These are phyloP conservation scores for Ceratobasidium sp. DNA, from an alignment of 1,284 basidiomycete genomes.

Conservation along the genomic window DNA sequence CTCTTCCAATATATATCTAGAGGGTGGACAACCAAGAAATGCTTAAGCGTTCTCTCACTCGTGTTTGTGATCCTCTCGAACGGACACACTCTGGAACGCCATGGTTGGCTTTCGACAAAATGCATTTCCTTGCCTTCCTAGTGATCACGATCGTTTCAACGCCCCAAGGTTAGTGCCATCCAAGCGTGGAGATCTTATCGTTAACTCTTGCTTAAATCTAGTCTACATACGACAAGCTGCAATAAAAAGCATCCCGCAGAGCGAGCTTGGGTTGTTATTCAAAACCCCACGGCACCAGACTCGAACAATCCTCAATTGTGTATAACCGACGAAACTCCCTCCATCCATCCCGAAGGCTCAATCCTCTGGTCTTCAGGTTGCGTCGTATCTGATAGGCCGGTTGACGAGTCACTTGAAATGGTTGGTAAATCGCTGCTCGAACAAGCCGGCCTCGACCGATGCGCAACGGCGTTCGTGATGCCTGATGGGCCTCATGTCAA, in stretches of 20 bases:
- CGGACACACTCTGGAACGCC: too few relatives aligned
- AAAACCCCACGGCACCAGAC: not conserved
- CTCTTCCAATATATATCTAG: too few relatives aligned
- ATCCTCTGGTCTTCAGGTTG: not conserved
- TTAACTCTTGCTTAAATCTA: not conserved
- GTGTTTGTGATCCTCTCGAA: too few relatives aligned
- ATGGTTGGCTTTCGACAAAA: too few relatives aligned
- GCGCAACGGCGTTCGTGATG: slow-evolving; percentile 1
- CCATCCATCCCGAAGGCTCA: slow-evolving; percentile 14
- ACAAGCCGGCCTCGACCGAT: not conserved
- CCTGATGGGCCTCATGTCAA: not conserved
- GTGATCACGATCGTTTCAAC: not conserved
- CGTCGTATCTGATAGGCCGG: not conserved
- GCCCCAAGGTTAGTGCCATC: not conserved
- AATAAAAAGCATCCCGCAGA: not conserved
- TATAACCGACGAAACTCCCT: not conserved
- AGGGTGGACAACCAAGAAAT: too few relatives aligned
- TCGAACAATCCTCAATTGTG: not conserved
- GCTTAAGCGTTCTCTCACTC: too few relatives aligned
- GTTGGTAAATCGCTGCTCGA: not conserved
- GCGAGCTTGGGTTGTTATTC: not conserved
- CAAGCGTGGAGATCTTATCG: too few relatives aligned
- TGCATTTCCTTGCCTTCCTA: not conserved
- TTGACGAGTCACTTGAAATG: not conserved
- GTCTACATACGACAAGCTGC: not conserved